Conservation (phyloP, 116 monocot genomes). For the Iris pallida region DNA sequence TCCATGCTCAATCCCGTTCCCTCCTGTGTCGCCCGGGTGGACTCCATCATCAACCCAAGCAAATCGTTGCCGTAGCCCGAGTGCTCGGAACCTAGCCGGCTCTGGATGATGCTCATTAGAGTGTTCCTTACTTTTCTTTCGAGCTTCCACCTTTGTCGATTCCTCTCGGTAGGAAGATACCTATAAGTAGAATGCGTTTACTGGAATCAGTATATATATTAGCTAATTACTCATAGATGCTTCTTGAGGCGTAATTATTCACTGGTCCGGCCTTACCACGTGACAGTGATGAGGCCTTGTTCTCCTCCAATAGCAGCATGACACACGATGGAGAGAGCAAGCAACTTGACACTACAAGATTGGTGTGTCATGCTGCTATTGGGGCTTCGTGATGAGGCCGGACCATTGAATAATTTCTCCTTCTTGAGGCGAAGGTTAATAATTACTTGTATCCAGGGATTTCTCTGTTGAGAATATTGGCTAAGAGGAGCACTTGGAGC, state of each 20-base stretch:
- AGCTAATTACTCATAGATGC: too few species aligned
- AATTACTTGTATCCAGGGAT: constrained; percentile 12
- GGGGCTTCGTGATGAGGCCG: too few species aligned
- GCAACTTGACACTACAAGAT: too few species aligned
- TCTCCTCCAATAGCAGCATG: too few species aligned
- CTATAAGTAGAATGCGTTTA: constrained; percentile 13
- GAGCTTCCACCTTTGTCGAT: constrained; percentile 33
- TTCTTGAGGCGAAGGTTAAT: background rate
- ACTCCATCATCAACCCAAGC: constrained; percentile 67
- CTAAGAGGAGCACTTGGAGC: constrained; percentile 15
- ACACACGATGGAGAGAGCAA: too few species aligned
- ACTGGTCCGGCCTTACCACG: too few species aligned
- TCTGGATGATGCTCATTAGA: constrained; percentile 27
- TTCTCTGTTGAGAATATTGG: background rate
- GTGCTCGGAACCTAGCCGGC: constrained; percentile 23
- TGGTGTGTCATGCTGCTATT: background rate
- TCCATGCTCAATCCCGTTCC: constrained; percentile 31
- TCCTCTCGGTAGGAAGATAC: constrained; percentile 48
- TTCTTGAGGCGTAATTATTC: too few species aligned
- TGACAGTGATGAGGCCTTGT: too few species aligned
- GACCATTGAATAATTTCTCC: too few species aligned
- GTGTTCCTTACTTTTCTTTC: constrained; percentile 30
- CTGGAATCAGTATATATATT: background rate
- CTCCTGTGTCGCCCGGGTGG: constrained; percentile 8
- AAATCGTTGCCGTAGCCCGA: constrained; percentile 41